Base-by-base conservation (phyloP, 1,139 yeast genomes). In the Candida glucosophila region DNA sequence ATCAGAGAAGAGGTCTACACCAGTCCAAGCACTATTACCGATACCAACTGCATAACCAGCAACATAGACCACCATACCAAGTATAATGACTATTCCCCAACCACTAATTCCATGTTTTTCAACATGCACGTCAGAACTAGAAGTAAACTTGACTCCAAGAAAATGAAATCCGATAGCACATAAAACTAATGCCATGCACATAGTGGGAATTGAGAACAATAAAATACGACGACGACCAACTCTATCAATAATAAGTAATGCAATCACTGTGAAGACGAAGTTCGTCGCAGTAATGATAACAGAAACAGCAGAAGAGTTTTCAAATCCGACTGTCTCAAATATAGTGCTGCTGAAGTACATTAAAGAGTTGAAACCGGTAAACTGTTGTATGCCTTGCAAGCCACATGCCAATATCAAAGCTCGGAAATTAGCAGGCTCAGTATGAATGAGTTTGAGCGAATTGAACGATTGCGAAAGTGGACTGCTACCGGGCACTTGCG, bases 21-120 rank as follows among this genome's bases (percentile, higher is more conserved):
- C 97, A 44, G 90, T 95, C 98, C 98, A 88, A 26, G 98, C 97
- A 33, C 85, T 88, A 49, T 88, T 85, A 54, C 98, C 98, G 40
- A 86, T 82, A 41, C 97, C 97, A 38, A 83, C 62, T 22, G 96
- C 95, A 49, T 86, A 88, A 33, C 80, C 76, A 5, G 94, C 95
- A 26, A 86, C 95, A 46, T 70, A 90, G 28, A 74, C 52, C 40
- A 88, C 83, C 85, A 86, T 85, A 35, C 85, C 78, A 17, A 86
- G 65, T 35, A 90, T 78, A 31, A 88, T 75, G 8, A 85, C 76
- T 35, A 81, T 72, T 9, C 95, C 94, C 95, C 96, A 86, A 2
- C 83, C 77, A 19, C 75, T 59, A 23, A 79, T 72, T 5, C 77
- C 74, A 20, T 58, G 36, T 9, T 47, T 39, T 8, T 62, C 56